Conservation (phyloP, 176 grass and related monocot genomes). For the Cocos nucifera region DNA sequence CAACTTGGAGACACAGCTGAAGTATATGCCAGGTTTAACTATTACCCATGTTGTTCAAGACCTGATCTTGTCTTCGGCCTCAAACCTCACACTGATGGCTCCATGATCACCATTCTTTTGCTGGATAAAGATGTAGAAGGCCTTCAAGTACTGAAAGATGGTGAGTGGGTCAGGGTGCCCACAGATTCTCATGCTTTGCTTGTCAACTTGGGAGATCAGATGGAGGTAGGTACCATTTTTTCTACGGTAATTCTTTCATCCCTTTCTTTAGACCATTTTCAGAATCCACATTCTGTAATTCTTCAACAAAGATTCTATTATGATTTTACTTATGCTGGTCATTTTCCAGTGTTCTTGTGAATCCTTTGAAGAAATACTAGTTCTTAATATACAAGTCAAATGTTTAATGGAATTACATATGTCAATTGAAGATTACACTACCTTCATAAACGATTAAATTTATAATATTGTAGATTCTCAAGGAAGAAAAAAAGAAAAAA, state of each 20-base stretch:
- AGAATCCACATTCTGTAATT: not conserved
- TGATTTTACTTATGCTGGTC: too few relatives aligned
- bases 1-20: constrained; percentile 7
- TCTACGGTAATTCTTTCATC: not conserved
- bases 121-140: constrained; percentile 29
- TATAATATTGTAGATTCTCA: too few relatives aligned
- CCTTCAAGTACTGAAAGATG: constrained; percentile 26
- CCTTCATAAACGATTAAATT: too few relatives aligned
- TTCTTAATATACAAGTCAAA: too few relatives aligned
- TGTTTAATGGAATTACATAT: too few relatives aligned
- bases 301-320: constrained; percentile 7
- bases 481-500: too few relatives aligned
- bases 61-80: constrained; percentile 40
- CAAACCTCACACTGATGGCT: constrained; percentile 44
- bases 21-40: constrained; percentile 23
- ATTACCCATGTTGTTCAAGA: constrained; percentile 35
- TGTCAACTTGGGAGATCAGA: constrained; percentile 25
- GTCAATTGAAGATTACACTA: too few relatives aligned
- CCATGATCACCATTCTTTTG: constrained; percentile 26
- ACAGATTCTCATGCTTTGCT: constrained; percentile 27
- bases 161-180: constrained; percentile 38
- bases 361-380: too few relatives aligned
- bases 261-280: too few relatives aligned
- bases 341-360: too few relatives aligned
- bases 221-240: constrained; percentile 32